Conservation (phyloP, 768 basidiomycete species). For the Naematelia aurantialba region DNA sequence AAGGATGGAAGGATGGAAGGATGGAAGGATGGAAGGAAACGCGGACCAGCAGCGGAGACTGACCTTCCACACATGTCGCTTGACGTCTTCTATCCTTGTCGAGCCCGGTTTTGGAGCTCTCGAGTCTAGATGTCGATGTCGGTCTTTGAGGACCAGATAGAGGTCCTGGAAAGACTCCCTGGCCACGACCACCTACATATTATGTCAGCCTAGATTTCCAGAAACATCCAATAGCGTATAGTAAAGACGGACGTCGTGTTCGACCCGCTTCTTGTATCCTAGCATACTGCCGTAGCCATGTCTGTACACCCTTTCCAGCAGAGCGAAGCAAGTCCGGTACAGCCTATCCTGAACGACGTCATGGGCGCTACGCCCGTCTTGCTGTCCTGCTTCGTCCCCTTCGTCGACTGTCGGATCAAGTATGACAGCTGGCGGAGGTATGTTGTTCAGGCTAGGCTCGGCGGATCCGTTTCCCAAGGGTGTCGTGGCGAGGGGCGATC, state of each 20-base stretch:
- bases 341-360: conserved; percentile 61
- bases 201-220: conserved; percentile 5
- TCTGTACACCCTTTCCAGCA: conserved; percentile 78
- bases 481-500: conserved; percentile 21
- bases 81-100: conserved; percentile 45
- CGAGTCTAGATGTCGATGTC: conserved; percentile 65
- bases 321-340: conserved; percentile 72
- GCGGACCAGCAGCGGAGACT: conserved; percentile 5
- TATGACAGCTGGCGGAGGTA: conserved; percentile 50
- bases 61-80: conserved; percentile 49
- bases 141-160: conserved; percentile 79
- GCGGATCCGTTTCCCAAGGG: conserved; percentile 5
- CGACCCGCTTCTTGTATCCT: conserved; percentile 79
- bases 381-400: neutral
- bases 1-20: neutral
- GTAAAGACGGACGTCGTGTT: conserved; percentile 61
- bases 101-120: conserved; percentile 27
- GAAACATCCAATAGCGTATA: neutral
- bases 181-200: conserved; percentile 58
- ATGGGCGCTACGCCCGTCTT: neutral
- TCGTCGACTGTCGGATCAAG: conserved; percentile 40
- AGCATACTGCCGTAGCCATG: conserved; percentile 80
- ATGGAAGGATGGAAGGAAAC: neutral
- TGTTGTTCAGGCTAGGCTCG: conserved; percentile 28
- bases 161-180: conserved; percentile 82